Evolutionary conservation across 2,329 filamentous ascomycete genomes (phyloP).

Genomic region (Beauveria brongniartii): DNA sequence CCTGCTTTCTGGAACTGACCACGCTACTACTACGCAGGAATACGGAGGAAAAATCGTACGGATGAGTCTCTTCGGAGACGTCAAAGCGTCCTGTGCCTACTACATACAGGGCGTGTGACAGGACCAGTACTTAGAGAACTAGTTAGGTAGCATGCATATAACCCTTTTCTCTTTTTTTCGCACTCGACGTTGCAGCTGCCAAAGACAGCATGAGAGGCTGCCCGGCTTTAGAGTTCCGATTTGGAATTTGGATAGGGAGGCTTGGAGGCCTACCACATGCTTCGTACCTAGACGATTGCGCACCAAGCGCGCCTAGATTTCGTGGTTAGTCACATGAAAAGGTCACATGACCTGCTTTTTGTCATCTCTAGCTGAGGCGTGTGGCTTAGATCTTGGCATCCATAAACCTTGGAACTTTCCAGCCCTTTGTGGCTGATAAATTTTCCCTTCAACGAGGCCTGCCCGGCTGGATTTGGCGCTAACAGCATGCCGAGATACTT

Average conservation of each 20-base stretch:
- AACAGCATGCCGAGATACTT: not conserved
- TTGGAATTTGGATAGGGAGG: not conserved
- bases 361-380: conserved; percentile 7
- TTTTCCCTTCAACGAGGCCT: conserved; percentile 4
- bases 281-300: too few species aligned
- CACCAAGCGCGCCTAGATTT: not conserved
- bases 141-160: too few species aligned
- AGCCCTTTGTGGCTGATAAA: conserved; percentile 9
- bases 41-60: not conserved
- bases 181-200: too few species aligned
- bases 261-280: not conserved
- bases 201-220: too few species aligned
- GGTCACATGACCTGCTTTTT: conserved; percentile 2
- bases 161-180: too few species aligned
- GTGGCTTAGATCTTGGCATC: conserved; percentile 11
- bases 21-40: not conserved
- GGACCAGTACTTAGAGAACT: too few species aligned
- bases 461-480: conserved; percentile 6
- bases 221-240: not conserved
- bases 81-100: not conserved
- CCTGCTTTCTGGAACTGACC: conserved; percentile 1
- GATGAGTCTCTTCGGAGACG: not conserved
- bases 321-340: not conserved
- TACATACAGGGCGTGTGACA: not conserved
- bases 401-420: conserved; percentile 2